These are phyloP conservation scores for Penicillium sp. DNA, from an alignment of 2,329 filamentous ascomycete species.

Conservation along the genomic window DNA sequence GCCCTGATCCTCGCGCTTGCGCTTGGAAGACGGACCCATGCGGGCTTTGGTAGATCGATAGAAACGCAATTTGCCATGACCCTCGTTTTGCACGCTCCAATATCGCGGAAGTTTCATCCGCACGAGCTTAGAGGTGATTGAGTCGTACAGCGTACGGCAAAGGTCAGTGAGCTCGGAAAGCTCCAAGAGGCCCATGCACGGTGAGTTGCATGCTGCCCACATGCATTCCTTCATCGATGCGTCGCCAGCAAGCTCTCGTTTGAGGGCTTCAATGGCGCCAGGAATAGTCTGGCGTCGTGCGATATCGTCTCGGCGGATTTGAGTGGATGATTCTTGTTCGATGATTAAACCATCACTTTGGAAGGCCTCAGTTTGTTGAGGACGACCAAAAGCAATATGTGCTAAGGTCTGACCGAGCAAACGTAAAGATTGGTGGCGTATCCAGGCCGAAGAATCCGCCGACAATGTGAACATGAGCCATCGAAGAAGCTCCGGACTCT, in stretches of 20 bases:
- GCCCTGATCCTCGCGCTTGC: slow-evolving; percentile 41
- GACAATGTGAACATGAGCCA: slow-evolving; percentile 59
- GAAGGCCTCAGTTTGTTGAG: slow-evolving; percentile 31
- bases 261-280: slow-evolving; percentile 58
- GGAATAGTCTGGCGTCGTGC: slow-evolving; percentile 57
- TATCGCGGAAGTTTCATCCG: slow-evolving; percentile 55
- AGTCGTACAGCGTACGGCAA: slow-evolving; percentile 55
- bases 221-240: slow-evolving; percentile 52
- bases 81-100: slow-evolving; percentile 54
- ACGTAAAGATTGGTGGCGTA: slow-evolving; percentile 53
- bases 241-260: slow-evolving; percentile 51
- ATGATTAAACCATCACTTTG: slow-evolving; percentile 52
- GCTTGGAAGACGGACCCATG: slow-evolving; percentile 35
- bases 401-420: slow-evolving; percentile 57
- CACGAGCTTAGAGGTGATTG: slow-evolving; percentile 51
- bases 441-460: slow-evolving; percentile 57
- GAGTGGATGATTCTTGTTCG: slow-evolving; percentile 54
- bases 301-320: slow-evolving; percentile 53
- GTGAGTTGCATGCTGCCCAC: slow-evolving; percentile 57
- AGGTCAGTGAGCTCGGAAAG: slow-evolving; percentile 58
- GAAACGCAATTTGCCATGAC: slow-evolving; percentile 48
- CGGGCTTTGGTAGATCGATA: slow-evolving; percentile 39
- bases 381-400: slow-evolving; percentile 58
- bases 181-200: slow-evolving; percentile 51
- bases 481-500: slow-evolving; percentile 50